Evolutionary conservation across 768 basidiomycete genomes (phyloP).

Genomic region (Lyophyllum semitale): DNA sequence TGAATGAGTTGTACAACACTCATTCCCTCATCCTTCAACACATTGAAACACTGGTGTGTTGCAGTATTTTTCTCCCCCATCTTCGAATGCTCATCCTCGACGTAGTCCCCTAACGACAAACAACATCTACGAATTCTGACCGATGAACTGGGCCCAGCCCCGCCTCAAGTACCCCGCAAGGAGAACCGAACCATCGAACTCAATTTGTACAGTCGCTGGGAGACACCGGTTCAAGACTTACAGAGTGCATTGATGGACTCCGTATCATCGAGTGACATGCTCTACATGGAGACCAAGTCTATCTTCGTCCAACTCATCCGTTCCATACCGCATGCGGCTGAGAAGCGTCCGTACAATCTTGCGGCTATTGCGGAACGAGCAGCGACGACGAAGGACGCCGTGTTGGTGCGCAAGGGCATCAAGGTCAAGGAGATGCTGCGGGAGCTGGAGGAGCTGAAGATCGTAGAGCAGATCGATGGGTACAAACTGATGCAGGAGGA

Average conservation of each 20-base stretch:
- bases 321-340: slow-evolving; percentile 82
- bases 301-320: slow-evolving; percentile 98
- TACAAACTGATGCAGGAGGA: slow-evolving; percentile 98
- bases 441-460: slow-evolving; percentile 88
- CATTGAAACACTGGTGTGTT: slow-evolving; percentile 86
- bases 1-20: slow-evolving; percentile 99
- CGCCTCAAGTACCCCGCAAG: slow-evolving; percentile 94
- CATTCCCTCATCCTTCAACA: slow-evolving; percentile 95
- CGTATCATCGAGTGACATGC: slow-evolving; percentile 96
- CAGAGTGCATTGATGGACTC: slow-evolving; percentile 96
- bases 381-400: slow-evolving; percentile 96
- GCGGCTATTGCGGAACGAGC: slow-evolving; percentile 89
- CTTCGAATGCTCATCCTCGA: slow-evolving; percentile 3
- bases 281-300: slow-evolving; percentile 99
- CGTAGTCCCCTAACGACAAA: slow-evolving; percentile 94
- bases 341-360: slow-evolving; percentile 89
- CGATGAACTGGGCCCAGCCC: slow-evolving; percentile 93
- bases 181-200: slow-evolving; percentile 95
- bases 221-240: slow-evolving; percentile 97
- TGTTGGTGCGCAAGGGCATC: slow-evolving; percentile 94
- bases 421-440: slow-evolving; percentile 99
- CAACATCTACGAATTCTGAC: slow-evolving; percentile 95
- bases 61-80: neutral
- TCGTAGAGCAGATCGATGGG: slow-evolving; percentile 81
- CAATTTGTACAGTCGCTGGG: slow-evolving; percentile 95